These are phyloP conservation scores for Kregervanrija fluxuum DNA, from an alignment of 805 yeast genomes.

Conservation along the genomic window DNA sequence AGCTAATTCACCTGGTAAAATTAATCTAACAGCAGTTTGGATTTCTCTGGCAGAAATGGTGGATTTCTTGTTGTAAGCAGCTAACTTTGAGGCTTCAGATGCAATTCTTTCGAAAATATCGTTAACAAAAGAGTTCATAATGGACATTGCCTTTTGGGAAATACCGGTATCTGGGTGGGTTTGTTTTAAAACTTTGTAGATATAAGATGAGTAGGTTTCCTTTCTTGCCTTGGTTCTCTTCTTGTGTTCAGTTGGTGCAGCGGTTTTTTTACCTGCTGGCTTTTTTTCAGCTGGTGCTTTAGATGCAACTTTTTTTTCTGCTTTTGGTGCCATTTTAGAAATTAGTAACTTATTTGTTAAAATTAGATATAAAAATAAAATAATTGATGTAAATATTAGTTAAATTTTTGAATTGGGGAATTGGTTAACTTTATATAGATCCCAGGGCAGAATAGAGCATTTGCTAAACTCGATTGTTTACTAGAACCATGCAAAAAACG, in stretches of 20 bases:
- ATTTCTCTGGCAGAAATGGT: conserved; percentile 98
- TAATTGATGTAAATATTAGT: too few relatives aligned
- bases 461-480: too few relatives aligned
- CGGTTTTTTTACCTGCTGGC: conserved; percentile 86
- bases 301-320: conserved; percentile 61
- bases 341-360: too few relatives aligned
- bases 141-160: conserved; percentile 97
- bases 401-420: too few relatives aligned
- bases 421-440: too few relatives aligned
- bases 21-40: conserved; percentile 97
- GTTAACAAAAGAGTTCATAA: conserved; percentile 96
- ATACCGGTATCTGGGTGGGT: conserved; percentile 99
- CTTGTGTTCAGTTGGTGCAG: conserved; percentile 66
- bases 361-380: too few relatives aligned
- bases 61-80: conserved; percentile 97
- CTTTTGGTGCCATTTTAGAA: conserved; percentile 53
- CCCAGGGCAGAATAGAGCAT: too few relatives aligned
- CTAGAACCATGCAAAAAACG: too few relatives aligned
- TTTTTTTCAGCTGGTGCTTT: conserved; percentile 97
- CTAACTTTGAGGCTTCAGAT: conserved; percentile 94
- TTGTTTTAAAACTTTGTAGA: conserved; percentile 97
- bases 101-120: conserved; percentile 98
- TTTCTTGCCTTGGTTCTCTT: conserved; percentile 94
- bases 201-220: conserved; percentile 97
- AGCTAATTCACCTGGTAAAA: conserved; percentile 97